Base-by-base conservation (phyloP, 1,139 yeast genomes). In the Blastobotrys niveus region DNA sequence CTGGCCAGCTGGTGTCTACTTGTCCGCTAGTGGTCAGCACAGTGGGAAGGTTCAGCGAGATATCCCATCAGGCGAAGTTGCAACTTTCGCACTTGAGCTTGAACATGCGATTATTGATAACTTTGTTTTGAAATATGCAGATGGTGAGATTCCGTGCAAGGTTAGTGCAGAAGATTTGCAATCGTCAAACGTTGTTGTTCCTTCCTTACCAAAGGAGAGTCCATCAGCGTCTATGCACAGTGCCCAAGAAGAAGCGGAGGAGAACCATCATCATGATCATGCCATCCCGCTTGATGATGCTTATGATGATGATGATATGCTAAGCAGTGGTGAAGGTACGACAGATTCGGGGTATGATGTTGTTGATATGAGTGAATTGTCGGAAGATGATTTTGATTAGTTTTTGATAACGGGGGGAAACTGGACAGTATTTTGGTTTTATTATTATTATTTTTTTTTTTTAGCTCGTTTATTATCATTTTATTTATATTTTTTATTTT, bases 201-300 rank as follows among this genome's bases (percentile, higher is more conserved):
- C 59, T 10, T 46, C 49, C 26, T 48, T 56, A 4, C 55, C 58
- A 15, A 42, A 46, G 21, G 59, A 55, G 39, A 48, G 55, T 7
- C 49, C 52, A 6, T 21, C 37, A 1, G 31, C 42, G 4, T 49
- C 55, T 1, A 5, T 22, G 26, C 14, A 18, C 18, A 8, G 25
- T 22, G 21, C 15, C 35, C 24, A 33, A 42, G 31, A n/a, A 35
- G 31, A 15, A 35, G 15, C 12, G 14, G 8, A 18, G 22, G 8
- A 32, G 14, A 6, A 22, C n/a, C 18, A 24, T 18, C 27, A 8
- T 24, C 12, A 8, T 8, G 27, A 24, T 8, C 27, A 24, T 12
- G 8, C 27, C 10, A 8, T 8, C 12, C 10, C 10, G 8, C 8
- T 24, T 21, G 29, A 34, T n/a, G 37, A 34, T 34, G 41, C 21